A percentile compares a stretch with the other conserved stretches of the same genome.
phyloP scores from a whole-genome alignment of 2,329 filamentous ascomycete species.

The Venturia carpophila region DNA sequence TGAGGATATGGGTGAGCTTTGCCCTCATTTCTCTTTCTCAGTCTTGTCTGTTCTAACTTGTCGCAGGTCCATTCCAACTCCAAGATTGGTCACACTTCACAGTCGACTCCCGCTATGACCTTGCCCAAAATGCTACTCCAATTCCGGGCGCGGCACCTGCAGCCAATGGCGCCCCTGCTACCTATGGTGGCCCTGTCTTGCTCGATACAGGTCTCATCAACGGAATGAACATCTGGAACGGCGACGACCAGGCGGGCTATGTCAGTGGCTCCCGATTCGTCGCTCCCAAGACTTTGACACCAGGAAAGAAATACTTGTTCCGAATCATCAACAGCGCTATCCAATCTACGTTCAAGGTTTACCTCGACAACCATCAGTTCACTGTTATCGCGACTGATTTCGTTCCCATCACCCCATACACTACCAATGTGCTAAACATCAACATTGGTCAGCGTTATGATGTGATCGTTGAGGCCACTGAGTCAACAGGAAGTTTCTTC shows the following conservation, averaged over 20 bases:
- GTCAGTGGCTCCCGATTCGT: conserved; percentile 26
- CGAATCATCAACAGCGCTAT: conserved; percentile 31
- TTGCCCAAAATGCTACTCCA: conserved; percentile 24
- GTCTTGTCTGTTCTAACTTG: neutral
- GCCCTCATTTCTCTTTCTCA: too few species aligned
- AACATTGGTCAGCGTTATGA: conserved; percentile 28
- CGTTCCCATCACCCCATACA: conserved; percentile 32
- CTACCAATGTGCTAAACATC: conserved; percentile 31
- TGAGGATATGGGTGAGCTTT: conserved; percentile 48
- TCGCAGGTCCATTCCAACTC: conserved; percentile 24
- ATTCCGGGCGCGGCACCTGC: neutral
- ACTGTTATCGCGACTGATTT: conserved; percentile 35
- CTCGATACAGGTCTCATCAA: conserved; percentile 40
- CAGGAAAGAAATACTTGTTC: conserved; percentile 27
- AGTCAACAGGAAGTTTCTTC: conserved; percentile 26
- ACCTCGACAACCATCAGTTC: conserved; percentile 35
- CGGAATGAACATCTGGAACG: conserved; percentile 27
- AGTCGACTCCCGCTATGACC: conserved; percentile 30
- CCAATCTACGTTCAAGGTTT: conserved; percentile 37
- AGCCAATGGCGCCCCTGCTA: conserved; percentile 4
- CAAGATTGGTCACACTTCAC: conserved; percentile 39
- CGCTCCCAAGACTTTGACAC: conserved; percentile 23
- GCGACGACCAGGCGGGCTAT: conserved; percentile 14
- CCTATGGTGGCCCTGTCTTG: conserved; percentile 27
- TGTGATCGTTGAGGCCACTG: conserved; percentile 24